Evolutionary conservation across 345 rosid genomes (phyloP), one percentile per base, ranked within the genome.

Genomic region (Sapria himalayana): DNA sequence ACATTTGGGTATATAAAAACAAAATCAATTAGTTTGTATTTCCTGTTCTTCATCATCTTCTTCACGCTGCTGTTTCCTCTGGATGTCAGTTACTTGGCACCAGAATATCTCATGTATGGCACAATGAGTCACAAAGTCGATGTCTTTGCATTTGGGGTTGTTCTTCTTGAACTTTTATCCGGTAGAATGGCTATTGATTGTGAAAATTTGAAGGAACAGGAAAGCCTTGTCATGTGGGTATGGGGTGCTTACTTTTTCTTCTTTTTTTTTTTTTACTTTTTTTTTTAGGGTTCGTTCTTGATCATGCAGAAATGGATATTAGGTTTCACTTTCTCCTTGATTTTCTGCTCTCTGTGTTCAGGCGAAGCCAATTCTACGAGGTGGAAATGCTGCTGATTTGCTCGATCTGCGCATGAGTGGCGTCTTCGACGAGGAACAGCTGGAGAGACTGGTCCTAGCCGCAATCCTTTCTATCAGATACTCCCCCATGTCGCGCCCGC

Each of bases 181-280:
- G 86, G 98, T 15, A 79, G 80, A 72, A 74, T 60, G 72, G 85
- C 98, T 14, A 82, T 89, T 40, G 57, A 59, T 45, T 52, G 55
- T 22, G 71, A 72, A 52, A 61, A 45, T 39, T 66, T 73, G 1
- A 74, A 76, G 58, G 91, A 76, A 48, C 74, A 61, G 50, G 84
- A 72, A 65, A 89, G 95, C 66, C 95, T 89, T 40, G 72, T 79
- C 46, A 57, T 89, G 73, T 89, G 99, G 99, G 98, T 89, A 68
- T 68, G 93, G 23, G 22, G 33, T 41, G 34, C 9, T 39, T 16
- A 8, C 39, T 8, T n/a, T 19, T 21, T 17, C 9, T 14, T 6
- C 4, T 19, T 4, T 16, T 2, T 3, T 19, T 9, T 9, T 14
- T 39, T 29, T 7, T n/a, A n/a, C n/a, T n/a, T n/a, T n/a, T n/a